phyloP scores from a whole-genome alignment of 768 basidiomycete genomes.

The Paxillus rubicundulus region DNA sequence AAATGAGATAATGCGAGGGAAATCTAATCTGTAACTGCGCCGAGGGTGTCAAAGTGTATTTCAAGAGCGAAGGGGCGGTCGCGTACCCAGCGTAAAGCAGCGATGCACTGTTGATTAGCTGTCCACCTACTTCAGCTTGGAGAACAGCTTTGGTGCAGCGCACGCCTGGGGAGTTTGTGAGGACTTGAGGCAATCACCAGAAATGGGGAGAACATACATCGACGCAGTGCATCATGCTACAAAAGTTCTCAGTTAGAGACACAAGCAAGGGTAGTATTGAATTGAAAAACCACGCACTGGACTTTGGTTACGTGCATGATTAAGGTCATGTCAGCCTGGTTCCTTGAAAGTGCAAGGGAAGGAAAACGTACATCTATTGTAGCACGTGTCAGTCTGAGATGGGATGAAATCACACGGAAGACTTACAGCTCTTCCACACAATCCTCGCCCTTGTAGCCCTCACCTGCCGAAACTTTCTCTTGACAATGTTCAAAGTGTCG shows the following conservation, averaged over 20 bases:
- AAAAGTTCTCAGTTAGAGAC: slow-evolving; percentile 7
- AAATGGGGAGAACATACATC: slow-evolving; percentile 55
- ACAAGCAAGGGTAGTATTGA: neutral
- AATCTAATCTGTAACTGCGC: slow-evolving; percentile 15
- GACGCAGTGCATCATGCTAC: slow-evolving; percentile 89
- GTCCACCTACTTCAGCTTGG: slow-evolving; percentile 51
- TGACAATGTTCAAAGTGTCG: slow-evolving; percentile 91
- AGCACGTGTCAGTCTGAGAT: slow-evolving; percentile 1
- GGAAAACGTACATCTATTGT: slow-evolving; percentile 24
- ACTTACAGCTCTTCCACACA: slow-evolving; percentile 89
- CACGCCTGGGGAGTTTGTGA: slow-evolving; percentile 35
- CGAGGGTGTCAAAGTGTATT: neutral
- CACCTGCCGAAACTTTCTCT: slow-evolving; percentile 77
- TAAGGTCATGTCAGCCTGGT: slow-evolving; percentile 8
- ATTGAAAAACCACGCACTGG: slow-evolving; percentile 54
- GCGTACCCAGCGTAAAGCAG: slow-evolving; percentile 17
- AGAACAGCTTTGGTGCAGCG: slow-evolving; percentile 79
- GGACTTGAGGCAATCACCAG: neutral
- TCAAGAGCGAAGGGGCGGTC: neutral
- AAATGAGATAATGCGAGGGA: neutral
- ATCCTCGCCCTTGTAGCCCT: slow-evolving; percentile 89
- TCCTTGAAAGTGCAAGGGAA: neutral
- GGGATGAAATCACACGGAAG: neutral
- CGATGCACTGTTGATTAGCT: neutral
- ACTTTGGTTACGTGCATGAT: slow-evolving; percentile 35